Evolutionary conservation across 2,329 filamentous ascomycete species (phyloP), one percentile per base, ranked within the genome.

Genomic region (Fusarium falciforme): DNA sequence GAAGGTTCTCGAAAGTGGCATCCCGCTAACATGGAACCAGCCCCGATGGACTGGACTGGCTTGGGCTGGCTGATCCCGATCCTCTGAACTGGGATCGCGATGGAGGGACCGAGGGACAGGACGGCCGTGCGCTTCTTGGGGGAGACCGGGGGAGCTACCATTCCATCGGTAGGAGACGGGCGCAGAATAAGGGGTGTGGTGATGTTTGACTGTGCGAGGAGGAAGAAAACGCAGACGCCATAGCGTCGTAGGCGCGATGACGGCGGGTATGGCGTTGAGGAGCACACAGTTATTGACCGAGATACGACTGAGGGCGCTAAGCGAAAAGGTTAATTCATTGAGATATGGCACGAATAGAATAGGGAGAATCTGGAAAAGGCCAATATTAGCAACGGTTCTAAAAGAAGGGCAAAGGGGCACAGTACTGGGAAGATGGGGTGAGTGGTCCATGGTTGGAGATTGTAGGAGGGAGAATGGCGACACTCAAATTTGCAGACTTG

Each of bases 141-240:
- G 17, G 8, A 22, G 49, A 42, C 59, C 4, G 14, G 42, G 52
- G 27, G 40, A 61, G 69, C 61, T 74, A 76, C 73, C 73, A 74
- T 72, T 67, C 60, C 54, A 74, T 67, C 54, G 68, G 67, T 52
- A 67, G 33, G n/a, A 40, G 61, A 58, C 40, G 17, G 52, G 42
- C 40, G 47, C 27, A 44, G 33, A 31, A 36, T 16, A 72, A 74
- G 55, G 59, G 62, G 70, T 47, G 73, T 52, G 40, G 47, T 33
- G 52, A 31, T 25, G 55, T 49, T 27, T 60, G 10, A 47, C 49
- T 65, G 36, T 38, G 36, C 54, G 35, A 64, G 25, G 25, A 52
- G 44, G 55, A 72, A 49, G 40, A 47, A 63, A 74, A 75, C 49
- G 65, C 49, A 64, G 65, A 75, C 72, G 65, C 72, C 72, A 64